phyloP scores from a whole-genome alignment of 1,284 basidiomycete genomes.

The Golubevia pallescens region DNA sequence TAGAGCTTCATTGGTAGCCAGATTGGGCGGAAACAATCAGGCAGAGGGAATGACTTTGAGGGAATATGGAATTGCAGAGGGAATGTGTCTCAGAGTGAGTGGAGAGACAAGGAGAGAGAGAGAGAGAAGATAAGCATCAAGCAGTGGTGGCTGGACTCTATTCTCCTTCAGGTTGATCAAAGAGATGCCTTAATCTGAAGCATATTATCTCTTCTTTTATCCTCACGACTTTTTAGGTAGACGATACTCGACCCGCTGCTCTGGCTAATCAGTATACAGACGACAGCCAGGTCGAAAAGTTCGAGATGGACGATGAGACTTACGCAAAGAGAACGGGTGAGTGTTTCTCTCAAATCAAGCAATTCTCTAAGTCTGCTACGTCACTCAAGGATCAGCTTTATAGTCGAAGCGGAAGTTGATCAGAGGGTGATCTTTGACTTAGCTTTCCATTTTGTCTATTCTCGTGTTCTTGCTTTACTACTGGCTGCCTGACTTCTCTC shows the following conservation, averaged over 20 bases:
- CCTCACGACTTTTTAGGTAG: not conserved
- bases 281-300: conserved; percentile 86
- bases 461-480: not conserved
- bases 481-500: not conserved
- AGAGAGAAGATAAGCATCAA: not conserved
- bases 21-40: not conserved
- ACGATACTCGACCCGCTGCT: conserved; percentile 53
- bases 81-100: conserved; percentile 5
- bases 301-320: conserved; percentile 81
- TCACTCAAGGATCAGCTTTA: not conserved
- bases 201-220: not conserved
- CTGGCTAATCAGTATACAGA: conserved; percentile 83
- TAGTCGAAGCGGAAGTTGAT: conserved; percentile 5
- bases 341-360: conserved; percentile 16
- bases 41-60: conserved; percentile 3
- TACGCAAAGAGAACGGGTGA: conserved; percentile 80
- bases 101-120: not conserved
- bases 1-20: not conserved
- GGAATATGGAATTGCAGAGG: not conserved
- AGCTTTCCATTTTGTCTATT: too few relatives aligned
- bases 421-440: too few relatives aligned
- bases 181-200: not conserved
- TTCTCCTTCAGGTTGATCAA: too few relatives aligned
- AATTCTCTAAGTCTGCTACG: conserved; percentile 5
- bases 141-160: too few relatives aligned